Conservation (phyloP, 306 rosid genomes). For the Malus domestica region DNA sequence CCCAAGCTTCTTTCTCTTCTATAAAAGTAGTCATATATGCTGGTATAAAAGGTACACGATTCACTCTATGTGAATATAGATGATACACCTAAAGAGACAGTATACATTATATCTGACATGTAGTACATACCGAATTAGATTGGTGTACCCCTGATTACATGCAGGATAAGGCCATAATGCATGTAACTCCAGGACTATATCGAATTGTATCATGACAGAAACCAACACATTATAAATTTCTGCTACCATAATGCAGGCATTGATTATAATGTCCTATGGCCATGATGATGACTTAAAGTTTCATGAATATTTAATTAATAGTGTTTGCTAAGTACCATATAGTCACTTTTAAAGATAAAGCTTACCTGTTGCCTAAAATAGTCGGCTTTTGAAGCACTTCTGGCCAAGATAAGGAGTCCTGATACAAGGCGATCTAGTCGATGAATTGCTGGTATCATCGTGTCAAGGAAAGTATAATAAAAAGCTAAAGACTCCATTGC, state of each 20-base stretch:
- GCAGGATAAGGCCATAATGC: neutral
- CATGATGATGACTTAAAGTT: neutral
- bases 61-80: neutral
- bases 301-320: neutral
- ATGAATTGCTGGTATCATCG: slow-evolving; percentile 61
- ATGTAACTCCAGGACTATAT: neutral
- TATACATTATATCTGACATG: neutral
- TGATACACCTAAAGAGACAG: neutral
- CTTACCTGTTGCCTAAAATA: slow-evolving; percentile 79
- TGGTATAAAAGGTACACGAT: neutral
- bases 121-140: neutral
- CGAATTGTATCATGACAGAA: neutral
- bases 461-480: slow-evolving; percentile 51
- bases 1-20: neutral
- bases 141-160: neutral
- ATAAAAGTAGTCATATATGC: neutral
- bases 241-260: neutral
- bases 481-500: neutral
- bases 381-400: slow-evolving; percentile 83
- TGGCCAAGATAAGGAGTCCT: slow-evolving; percentile 89
- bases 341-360: neutral
- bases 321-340: neutral
- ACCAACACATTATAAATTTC: neutral
- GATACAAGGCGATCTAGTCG: slow-evolving; percentile 93
- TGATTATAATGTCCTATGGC: neutral